Evolutionary conservation across 345 rosid species (phyloP).

Genomic region (Populus alba): DNA sequence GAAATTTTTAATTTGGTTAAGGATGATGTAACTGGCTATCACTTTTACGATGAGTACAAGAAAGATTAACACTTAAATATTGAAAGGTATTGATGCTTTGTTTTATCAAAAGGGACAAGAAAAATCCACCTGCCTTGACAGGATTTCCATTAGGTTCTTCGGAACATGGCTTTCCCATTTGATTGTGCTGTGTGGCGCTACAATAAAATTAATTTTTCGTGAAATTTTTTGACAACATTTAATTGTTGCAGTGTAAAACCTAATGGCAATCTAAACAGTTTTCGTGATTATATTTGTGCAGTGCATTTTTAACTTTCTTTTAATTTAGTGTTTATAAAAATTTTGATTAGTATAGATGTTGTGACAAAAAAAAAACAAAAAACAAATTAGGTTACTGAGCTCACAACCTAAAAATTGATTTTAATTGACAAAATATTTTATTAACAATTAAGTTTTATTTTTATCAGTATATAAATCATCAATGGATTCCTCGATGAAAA

Average conservation of each 20-base stretch:
- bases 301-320: background rate
- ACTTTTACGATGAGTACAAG: background rate
- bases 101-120: background rate
- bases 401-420: too few relatives aligned
- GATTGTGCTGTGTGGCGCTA: background rate
- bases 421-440: too few relatives aligned
- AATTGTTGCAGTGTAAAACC: background rate
- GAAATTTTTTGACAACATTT: background rate
- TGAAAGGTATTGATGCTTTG: background rate
- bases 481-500: too few relatives aligned
- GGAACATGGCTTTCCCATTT: background rate
- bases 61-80: background rate
- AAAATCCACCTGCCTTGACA: background rate
- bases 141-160: constrained; percentile 6
- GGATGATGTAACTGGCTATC: background rate
- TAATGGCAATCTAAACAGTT: background rate
- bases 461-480: too few relatives aligned
- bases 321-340: background rate
- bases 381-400: too few relatives aligned
- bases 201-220: background rate
- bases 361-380: too few relatives aligned
- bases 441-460: too few relatives aligned
- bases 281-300: background rate
- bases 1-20: too few relatives aligned
- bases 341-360: too few relatives aligned